These are phyloP conservation scores for Melaleuca alternifolia DNA, from an alignment of 345 rosid species.

Conservation along the genomic window DNA sequence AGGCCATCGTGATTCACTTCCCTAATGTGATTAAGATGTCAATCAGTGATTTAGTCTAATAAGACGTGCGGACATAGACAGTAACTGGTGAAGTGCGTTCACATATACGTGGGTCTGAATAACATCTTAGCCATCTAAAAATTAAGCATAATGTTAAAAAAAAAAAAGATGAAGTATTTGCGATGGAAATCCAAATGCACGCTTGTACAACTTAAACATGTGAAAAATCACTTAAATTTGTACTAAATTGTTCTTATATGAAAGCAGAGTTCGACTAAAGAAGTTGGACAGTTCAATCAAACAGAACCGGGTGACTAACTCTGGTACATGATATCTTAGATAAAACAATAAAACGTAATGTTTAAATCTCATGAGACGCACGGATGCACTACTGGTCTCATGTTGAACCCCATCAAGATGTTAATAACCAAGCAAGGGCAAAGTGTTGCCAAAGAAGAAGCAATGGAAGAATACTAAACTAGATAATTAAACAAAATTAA, in stretches of 20 bases:
- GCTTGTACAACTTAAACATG: not conserved
- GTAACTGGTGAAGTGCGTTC: not conserved
- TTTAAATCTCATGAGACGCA: not conserved
- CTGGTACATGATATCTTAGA: not conserved
- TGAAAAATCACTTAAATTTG: no score
- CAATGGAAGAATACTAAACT: no score
- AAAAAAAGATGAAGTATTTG: not conserved
- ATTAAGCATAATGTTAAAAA: not conserved
- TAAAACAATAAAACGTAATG: not conserved
- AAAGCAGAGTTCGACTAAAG: not conserved
- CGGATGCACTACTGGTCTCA: not conserved
- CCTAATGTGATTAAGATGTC: not conserved
- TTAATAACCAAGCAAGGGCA: not conserved
- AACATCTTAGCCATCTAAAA: not conserved
- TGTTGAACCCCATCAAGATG: not conserved
- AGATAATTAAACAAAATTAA: not conserved
- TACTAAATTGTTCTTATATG: not conserved
- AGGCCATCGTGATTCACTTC: not conserved
- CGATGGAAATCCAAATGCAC: not conserved
- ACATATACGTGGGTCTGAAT: not conserved
- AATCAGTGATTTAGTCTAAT: not conserved
- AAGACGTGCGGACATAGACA: no score
- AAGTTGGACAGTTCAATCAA: not conserved
- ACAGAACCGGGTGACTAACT: not conserved
- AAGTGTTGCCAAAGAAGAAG: not conserved